A percentile compares a stretch with the other conserved stretches of the same genome.
These are phyloP conservation scores for Mimosa pudica DNA, from an alignment of 306 rosid species.

Conservation along the genomic window DNA sequence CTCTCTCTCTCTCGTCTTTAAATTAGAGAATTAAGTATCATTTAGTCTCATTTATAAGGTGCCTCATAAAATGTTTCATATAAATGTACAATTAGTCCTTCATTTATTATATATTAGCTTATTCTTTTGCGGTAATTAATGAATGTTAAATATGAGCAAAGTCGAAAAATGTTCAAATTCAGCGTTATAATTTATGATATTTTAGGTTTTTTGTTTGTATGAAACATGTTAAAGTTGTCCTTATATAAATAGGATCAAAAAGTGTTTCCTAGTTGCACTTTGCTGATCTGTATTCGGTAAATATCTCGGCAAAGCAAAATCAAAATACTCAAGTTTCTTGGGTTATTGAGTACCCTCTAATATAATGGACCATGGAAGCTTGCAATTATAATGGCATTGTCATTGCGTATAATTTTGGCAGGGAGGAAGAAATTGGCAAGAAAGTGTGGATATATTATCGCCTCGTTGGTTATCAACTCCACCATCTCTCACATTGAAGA, in stretches of 20 bases:
- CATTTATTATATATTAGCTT: no score
- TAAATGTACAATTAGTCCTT: no score
- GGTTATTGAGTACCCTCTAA: constrained; percentile 98
- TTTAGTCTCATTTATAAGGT: no score
- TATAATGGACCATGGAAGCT: constrained; percentile 99
- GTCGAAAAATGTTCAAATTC: no score
- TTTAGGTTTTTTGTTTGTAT: no score
- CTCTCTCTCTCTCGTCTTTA: background rate
- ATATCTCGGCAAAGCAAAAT: constrained; percentile 72
- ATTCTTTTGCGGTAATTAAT: no score
- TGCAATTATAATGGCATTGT: constrained; percentile 94
- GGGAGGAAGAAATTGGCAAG: constrained; percentile 74
- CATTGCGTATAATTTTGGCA: constrained; percentile 43
- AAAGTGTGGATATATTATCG: constrained; percentile 85
- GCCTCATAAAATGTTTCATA: no score
- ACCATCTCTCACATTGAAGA: constrained; percentile 98
- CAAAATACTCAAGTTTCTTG: constrained; percentile 82
- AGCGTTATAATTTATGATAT: no score
- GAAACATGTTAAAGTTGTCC: no score
- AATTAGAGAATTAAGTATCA: no score
- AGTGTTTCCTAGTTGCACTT: constrained; percentile 6
- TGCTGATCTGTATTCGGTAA: constrained; percentile 33
- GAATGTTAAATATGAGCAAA: no score
- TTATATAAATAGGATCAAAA: no score
- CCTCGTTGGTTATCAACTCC: constrained; percentile 82